phyloP scores from a whole-genome alignment of 2,329 filamentous ascomycete genomes.

The Blastomyces silverae region DNA sequence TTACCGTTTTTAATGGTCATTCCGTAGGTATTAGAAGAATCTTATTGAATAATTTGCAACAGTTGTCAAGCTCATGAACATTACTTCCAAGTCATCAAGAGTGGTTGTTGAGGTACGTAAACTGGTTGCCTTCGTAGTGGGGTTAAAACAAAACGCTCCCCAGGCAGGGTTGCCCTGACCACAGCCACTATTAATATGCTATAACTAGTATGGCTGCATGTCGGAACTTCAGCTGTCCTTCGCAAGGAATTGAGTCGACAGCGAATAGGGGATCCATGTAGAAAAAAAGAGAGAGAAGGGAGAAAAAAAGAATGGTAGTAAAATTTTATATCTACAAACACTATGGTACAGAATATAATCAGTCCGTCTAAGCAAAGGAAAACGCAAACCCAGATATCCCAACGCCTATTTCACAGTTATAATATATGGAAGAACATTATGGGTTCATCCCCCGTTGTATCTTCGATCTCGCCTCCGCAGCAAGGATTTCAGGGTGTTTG shows the following conservation, averaged over 20 bases:
- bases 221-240: neutral
- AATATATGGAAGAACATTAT: neutral
- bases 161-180: neutral
- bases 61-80: neutral
- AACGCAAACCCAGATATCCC: slow-evolving; percentile 1
- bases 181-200: neutral
- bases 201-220: neutral
- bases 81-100: neutral
- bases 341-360: slow-evolving; percentile 9
- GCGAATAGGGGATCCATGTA: neutral
- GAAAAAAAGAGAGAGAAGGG: neutral
- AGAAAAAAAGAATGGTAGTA: neutral
- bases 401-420: neutral
- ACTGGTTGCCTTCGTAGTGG: slow-evolving; percentile 2
- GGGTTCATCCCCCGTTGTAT: slow-evolving; percentile 11
- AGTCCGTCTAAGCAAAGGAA: neutral
- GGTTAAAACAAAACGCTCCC: neutral
- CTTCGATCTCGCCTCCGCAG: slow-evolving; percentile 11
- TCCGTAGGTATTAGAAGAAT: slow-evolving; percentile 9
- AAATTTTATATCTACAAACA: slow-evolving; percentile 12
- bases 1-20: slow-evolving; percentile 45
- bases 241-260: neutral
- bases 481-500: slow-evolving; percentile 73
- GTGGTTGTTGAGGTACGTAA: slow-evolving; percentile 6
- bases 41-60: neutral